phyloP scores from a whole-genome alignment of 495 filamentous ascomycete genomes.

The Margaritispora aquatica region DNA sequence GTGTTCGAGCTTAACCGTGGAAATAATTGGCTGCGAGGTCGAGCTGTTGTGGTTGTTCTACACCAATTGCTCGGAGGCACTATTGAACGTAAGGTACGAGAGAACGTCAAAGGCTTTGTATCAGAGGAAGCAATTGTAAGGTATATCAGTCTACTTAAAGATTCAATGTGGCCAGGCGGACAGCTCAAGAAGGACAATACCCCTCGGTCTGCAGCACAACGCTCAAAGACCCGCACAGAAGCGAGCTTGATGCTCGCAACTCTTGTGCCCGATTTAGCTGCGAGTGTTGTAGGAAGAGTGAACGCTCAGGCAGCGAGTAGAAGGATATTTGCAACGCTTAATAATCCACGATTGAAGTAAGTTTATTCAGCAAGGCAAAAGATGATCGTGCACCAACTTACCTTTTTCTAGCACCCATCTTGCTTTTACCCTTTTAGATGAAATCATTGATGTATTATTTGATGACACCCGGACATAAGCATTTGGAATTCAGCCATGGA shows the following conservation, averaged over 20 bases:
- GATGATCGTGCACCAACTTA: neutral
- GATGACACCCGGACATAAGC: conserved; percentile 28
- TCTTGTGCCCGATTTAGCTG: conserved; percentile 74
- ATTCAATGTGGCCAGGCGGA: conserved; percentile 77
- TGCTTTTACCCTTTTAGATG: conserved; percentile 72
- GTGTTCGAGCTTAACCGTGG: conserved; percentile 90
- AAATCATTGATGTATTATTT: conserved; percentile 70
- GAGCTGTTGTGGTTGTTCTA: conserved; percentile 91
- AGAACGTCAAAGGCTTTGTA: conserved; percentile 60
- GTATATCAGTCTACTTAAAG: conserved; percentile 64
- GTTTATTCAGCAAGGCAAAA: too few relatives aligned
- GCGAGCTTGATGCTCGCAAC: conserved; percentile 76
- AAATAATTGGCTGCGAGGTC: conserved; percentile 89
- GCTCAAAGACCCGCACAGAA: conserved; percentile 63
- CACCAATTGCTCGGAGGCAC: conserved; percentile 80
- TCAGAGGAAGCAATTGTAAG: conserved; percentile 73
- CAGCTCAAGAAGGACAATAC: conserved; percentile 38
- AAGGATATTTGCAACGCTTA: conserved; percentile 74
- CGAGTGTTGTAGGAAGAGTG: conserved; percentile 74
- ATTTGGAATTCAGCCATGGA: conserved; percentile 21
- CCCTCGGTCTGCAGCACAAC: conserved; percentile 57
- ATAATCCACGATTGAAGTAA: conserved; percentile 68
- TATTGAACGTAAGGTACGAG: conserved; percentile 89
- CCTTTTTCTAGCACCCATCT: conserved; percentile 56
- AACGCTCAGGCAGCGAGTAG: conserved; percentile 82